Base-by-base conservation (phyloP, 2,329 filamentous ascomycete genomes). In the Fusarium vanettenii region DNA sequence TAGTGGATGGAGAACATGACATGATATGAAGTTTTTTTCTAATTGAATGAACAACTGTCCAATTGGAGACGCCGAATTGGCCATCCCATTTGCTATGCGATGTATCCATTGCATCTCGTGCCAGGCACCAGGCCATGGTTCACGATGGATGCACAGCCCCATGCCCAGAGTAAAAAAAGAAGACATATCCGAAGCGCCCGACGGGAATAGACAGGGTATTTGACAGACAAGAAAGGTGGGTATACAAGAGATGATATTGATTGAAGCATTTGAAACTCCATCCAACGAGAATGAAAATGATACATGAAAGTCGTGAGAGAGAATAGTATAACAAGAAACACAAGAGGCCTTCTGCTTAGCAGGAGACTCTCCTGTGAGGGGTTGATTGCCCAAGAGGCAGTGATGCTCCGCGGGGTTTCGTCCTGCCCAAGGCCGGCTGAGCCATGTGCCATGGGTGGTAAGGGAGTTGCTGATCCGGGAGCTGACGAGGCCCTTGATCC, bases 121-220 rank as follows among this genome's bases (percentile, higher is more conserved):
- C 65, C 69, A 73, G 75, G 73, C 75, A 56, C 75, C 75, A 76
- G 75, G 75, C 75, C 75, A 29, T 77, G 64, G 73, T 74, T 64
- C 60, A 56, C 67, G 60, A 35, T 72, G 37, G 50, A 62, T 69
- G 60, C 69, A 67, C 64, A 73, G 70, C 68, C 74, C 72, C 71
- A 61, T 45, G 57, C 27, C 66, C 39, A 43, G 37, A 25, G 43
- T 48, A 48, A 22, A 45, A 25, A 22, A 45, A 65, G 16, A 29
- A 68, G 48, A 61, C 50, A 37, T 52, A 71, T 76, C 64, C 71
- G 41, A 67, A 64, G 64, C 70, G 63, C 71, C 67, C 63, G 39
- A 63, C 37, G 55, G 65, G 64, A 68, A 76, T 45, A 74, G 52
- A 67, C 64, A 75, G 69, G 75, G 72, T 74, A 74, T 74, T 63